Percentiles rank a stretch among this genome's conserved stretches.
Evolutionary conservation across 805 yeast species (phyloP).

Genomic region (Kuraishia capsulata): DNA sequence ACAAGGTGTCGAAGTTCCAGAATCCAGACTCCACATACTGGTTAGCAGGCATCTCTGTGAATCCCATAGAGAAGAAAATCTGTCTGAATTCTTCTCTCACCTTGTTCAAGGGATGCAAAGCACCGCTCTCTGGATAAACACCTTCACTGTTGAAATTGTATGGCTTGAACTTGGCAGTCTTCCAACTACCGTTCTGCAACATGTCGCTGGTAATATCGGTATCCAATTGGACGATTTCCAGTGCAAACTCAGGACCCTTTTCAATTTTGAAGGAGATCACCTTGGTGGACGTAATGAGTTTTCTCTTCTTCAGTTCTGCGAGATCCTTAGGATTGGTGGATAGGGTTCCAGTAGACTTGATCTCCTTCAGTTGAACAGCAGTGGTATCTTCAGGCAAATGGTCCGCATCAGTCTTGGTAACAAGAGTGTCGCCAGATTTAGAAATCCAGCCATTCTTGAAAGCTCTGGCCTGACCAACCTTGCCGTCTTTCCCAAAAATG

Average conservation of each 20-base stretch:
- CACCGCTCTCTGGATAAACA: slow-evolving; percentile 76
- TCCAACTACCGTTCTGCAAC: slow-evolving; percentile 79
- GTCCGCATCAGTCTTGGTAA: slow-evolving; percentile 43
- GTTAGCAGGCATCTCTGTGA: slow-evolving; percentile 98
- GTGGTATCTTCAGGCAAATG: slow-evolving; percentile 57
- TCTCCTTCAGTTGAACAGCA: slow-evolving; percentile 49
- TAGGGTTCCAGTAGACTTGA: slow-evolving; percentile 47
- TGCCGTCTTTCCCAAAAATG: slow-evolving; percentile 75
- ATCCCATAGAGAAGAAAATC: slow-evolving; percentile 95
- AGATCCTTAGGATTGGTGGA: slow-evolving; percentile 59
- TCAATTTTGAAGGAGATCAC: slow-evolving; percentile 62
- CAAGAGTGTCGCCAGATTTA: slow-evolving; percentile 76
- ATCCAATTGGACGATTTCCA: slow-evolving; percentile 71
- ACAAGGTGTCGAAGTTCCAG: slow-evolving; percentile 97
- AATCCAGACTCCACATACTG: slow-evolving; percentile 97
- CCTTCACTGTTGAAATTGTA: slow-evolving; percentile 97
- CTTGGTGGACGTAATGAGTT: slow-evolving; percentile 65
- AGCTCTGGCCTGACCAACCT: slow-evolving; percentile 94
- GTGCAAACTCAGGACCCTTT: slow-evolving; percentile 81
- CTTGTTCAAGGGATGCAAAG: slow-evolving; percentile 92
- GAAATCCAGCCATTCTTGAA: slow-evolving; percentile 95
- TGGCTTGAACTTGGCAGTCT: slow-evolving; percentile 77
- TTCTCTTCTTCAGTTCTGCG: slow-evolving; percentile 88
- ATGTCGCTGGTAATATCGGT: slow-evolving; percentile 94
- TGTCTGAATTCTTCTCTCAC: slow-evolving; percentile 97